Conservation (phyloP, 352 stramenopile species). For the Phytophthora gonapodyides region DNA sequence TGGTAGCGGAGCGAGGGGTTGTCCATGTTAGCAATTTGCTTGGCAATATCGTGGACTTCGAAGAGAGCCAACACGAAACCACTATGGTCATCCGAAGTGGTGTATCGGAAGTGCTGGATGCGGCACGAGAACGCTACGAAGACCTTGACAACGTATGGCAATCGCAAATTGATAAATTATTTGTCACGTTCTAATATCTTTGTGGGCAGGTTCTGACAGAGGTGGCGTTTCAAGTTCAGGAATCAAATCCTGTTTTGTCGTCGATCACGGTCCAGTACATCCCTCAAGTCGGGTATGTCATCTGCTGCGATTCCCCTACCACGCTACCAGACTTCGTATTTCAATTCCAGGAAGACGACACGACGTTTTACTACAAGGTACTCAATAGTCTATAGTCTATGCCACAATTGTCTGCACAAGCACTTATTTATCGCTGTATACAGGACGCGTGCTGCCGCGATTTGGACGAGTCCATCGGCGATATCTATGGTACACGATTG, state of each 20-base stretch:
- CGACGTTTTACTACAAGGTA: conserved; percentile 90
- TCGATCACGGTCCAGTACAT: conserved; percentile 88
- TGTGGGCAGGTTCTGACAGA: conserved; percentile 73
- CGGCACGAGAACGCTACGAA: conserved; percentile 68
- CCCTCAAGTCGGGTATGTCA: conserved; percentile 86
- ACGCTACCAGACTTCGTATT: conserved; percentile 80
- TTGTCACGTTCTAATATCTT: neutral
- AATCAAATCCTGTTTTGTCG: conserved; percentile 66
- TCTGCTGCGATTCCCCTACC: conserved; percentile 75
- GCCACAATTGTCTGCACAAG: neutral
- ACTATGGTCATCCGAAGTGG: conserved; percentile 69
- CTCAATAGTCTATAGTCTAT: too few relatives aligned
- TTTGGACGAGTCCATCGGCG: conserved; percentile 79
- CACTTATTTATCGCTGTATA: neutral
- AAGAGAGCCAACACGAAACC: conserved; percentile 69
- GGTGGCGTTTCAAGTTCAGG: conserved; percentile 82
- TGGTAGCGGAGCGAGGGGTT: conserved; percentile 44
- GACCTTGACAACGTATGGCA: conserved; percentile 78
- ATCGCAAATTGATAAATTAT: neutral
- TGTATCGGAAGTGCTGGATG: conserved; percentile 75
- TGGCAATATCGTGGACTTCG: conserved; percentile 83
- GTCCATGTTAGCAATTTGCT: conserved; percentile 78
- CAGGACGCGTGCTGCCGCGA: conserved; percentile 80
- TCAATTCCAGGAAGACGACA: conserved; percentile 89
- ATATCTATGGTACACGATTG: conserved; percentile 68